Evolutionary conservation across 106 monocot genomes (phyloP), one percentile per base, ranked within the genome.

Genomic region (Acanthochlamys bracteata): DNA sequence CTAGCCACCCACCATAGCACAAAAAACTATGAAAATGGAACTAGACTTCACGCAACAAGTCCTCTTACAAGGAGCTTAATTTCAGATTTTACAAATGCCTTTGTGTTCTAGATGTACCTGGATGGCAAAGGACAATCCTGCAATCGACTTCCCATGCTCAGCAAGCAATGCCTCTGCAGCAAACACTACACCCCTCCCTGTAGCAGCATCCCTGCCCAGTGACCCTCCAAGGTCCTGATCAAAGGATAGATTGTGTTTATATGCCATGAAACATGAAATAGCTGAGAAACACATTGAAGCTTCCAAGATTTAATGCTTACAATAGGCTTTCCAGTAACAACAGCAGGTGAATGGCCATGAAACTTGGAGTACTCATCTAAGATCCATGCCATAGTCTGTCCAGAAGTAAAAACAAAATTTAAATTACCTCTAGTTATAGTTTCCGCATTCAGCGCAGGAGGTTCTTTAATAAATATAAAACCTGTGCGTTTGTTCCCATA

Each of bases 401-500:
- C 17, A 10, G 25, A 40, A 39, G 16, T 55, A 55, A 21, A 20
- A 10, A 20, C 3, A 2, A 22, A 20, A 15, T 20, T 19, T 55
- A 55, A 22, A 55, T 33, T 33, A 33, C 1, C 4, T 33, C 33
- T 33, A 33, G 33, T 33, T 1, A 33, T 33, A 33, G 33, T 33
- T 33, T 33, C 6, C n/a, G n/a, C 33, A 33, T 33, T 33, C 33
- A 33, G 6, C 33, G 1, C 1, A 33, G 1, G 33, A 33, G 33
- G 6, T 33, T 33, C 33, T 10, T 10, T 14, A 33, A 1, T 33
- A 33, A 33, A 33, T 33, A 6, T 33, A 6, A 33, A 33, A 98
- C 96, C 88, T 98, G 91, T 56, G 91, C 62, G 75, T 98, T 98
- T 20, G 96, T 98, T 78, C 96, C 91, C 96, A 91, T 91, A 59